phyloP scores from a whole-genome alignment of 371 early-diverging fungal genomes.

The Syncephalastrum contaminatum region DNA sequence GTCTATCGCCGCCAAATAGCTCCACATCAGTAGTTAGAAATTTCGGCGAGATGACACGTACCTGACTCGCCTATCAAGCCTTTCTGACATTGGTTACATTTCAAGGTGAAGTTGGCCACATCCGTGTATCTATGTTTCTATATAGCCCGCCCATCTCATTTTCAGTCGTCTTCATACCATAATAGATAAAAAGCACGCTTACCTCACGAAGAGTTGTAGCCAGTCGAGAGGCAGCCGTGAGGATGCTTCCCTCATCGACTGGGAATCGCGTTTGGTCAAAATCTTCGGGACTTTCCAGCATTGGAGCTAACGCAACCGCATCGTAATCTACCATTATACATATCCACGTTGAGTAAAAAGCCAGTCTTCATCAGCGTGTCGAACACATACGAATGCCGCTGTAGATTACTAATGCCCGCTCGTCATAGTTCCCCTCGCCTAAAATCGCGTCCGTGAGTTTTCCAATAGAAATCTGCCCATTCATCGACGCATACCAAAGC shows the following conservation, averaged over 20 bases:
- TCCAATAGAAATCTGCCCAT: background rate
- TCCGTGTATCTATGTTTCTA: constrained; percentile 60
- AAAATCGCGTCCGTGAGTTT: background rate
- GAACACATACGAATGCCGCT: constrained; percentile 60
- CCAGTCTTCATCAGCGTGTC: too few species aligned
- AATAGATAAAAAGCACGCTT: background rate
- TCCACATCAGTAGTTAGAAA: background rate
- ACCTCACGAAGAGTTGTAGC: constrained; percentile 47
- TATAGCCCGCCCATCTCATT: background rate
- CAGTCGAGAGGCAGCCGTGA: constrained; percentile 42
- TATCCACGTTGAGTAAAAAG: background rate
- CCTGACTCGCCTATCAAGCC: constrained; percentile 64
- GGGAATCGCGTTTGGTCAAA: constrained; percentile 61
- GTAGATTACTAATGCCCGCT: constrained; percentile 54
- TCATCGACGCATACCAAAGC: constrained; percentile 41
- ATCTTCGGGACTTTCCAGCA: constrained; percentile 35
- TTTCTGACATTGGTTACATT: constrained; percentile 48
- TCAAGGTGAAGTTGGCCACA: constrained; percentile 56
- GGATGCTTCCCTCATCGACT: constrained; percentile 23
- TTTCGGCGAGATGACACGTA: constrained; percentile 16
- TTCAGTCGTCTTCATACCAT: background rate
- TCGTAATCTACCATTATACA: constrained; percentile 49
- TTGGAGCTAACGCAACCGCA: constrained; percentile 54
- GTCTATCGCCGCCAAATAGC: constrained; percentile 2
- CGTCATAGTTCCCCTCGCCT: constrained; percentile 53